Conservation (phyloP, 2,329 filamentous ascomycete genomes). For the Trichoderma sp. region DNA sequence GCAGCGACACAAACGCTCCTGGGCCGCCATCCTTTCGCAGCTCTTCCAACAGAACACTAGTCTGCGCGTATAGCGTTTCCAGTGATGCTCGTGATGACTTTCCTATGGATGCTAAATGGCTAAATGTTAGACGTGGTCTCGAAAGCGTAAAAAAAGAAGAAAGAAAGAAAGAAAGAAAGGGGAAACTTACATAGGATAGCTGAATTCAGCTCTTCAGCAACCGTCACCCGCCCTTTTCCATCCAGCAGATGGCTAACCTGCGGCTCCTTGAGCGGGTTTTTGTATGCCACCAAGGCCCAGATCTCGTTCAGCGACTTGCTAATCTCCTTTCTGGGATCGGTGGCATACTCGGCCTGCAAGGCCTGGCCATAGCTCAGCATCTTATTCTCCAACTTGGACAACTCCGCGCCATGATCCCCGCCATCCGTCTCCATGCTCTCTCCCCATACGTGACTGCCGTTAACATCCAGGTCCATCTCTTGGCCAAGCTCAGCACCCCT, state of each 20-base stretch:
- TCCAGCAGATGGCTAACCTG: constrained; percentile 77
- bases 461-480: constrained; percentile 56
- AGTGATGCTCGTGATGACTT: constrained; percentile 84
- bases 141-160: neutral
- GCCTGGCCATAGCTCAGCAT: constrained; percentile 77
- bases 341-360: constrained; percentile 72
- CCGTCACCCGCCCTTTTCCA: constrained; percentile 65
- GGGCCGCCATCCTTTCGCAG: constrained; percentile 74
- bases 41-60: constrained; percentile 78
- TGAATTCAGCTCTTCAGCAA: constrained; percentile 91
- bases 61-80: constrained; percentile 82
- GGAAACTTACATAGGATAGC: constrained; percentile 79
- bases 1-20: constrained; percentile 72
- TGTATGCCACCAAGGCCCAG: constrained; percentile 83
- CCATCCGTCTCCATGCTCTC: constrained; percentile 57
- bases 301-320: constrained; percentile 75
- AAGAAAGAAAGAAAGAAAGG: neutral
- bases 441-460: constrained; percentile 39
- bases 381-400: constrained; percentile 56
- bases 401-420: constrained; percentile 32
- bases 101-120: constrained; percentile 70
- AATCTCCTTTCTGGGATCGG: constrained; percentile 67
- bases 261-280: constrained; percentile 70
- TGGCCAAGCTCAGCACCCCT: constrained; percentile 44
- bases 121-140: constrained; percentile 22